Conservation (phyloP, 164 flowering plant genomes). For the Dillenia turbinata region DNA sequence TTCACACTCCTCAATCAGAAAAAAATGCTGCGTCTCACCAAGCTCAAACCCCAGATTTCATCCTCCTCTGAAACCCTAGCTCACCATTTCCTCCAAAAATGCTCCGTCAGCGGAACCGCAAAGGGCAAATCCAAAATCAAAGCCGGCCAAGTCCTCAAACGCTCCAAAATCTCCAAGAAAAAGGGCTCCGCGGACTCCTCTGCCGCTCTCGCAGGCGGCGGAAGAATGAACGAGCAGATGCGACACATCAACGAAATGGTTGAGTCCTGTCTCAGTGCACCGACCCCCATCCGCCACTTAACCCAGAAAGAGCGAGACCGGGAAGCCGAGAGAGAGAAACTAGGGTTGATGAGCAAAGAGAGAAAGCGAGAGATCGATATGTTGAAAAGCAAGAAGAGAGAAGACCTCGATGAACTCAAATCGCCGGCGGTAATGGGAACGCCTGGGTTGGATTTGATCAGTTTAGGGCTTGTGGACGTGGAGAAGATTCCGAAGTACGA, state of each 20-base stretch:
- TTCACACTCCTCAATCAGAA: too few relatives aligned
- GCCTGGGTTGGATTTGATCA: constrained; percentile 72
- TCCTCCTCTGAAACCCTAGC: constrained; percentile 19
- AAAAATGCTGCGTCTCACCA: constrained; percentile 3
- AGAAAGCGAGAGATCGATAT: constrained; percentile 53
- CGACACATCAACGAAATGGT: constrained; percentile 33
- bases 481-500: constrained; percentile 75
- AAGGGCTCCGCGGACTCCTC: constrained; percentile 25
- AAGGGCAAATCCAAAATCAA: constrained; percentile 74
- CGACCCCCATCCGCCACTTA: constrained; percentile 57
- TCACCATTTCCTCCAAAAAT: constrained; percentile 39
- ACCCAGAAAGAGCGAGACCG: constrained; percentile 44
- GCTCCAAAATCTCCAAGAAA: constrained; percentile 45
- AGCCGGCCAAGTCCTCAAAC: constrained; percentile 42
- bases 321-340: constrained; percentile 74
- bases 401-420: constrained; percentile 20
- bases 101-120: constrained; percentile 79
- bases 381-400: constrained; percentile 33
- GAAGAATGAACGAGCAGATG: constrained; percentile 15
- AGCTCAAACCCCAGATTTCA: constrained; percentile 15
- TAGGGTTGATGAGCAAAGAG: constrained; percentile 71
- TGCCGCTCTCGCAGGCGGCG: constrained; percentile 13
- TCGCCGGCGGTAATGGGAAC: constrained; percentile 46
- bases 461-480: constrained; percentile 71
- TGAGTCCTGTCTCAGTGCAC: constrained; percentile 56